A percentile compares a stretch with the other conserved stretches of the same genome.
phyloP scores from a whole-genome alignment of 345 rosid species.

The Mallotus nudiflorus region DNA sequence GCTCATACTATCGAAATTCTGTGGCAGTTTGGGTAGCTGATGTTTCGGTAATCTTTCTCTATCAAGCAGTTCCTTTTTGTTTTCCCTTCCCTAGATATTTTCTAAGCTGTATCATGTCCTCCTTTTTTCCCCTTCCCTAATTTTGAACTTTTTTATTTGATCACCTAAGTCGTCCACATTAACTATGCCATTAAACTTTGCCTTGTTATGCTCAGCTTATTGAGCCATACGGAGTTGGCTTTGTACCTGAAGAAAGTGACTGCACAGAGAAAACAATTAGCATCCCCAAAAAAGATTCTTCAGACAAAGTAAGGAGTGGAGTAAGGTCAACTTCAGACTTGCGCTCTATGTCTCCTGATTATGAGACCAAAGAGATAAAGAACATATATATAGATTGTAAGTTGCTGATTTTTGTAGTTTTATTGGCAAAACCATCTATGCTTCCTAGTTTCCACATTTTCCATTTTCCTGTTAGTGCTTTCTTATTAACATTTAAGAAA shows the following conservation, averaged over 20 bases:
- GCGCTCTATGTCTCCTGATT: conserved; percentile 63
- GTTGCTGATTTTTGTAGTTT: conserved; percentile 27
- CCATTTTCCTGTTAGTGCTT: background rate
- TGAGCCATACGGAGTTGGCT: conserved; percentile 68
- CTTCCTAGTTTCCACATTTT: conserved; percentile 6
- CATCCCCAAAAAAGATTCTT: conserved; percentile 46
- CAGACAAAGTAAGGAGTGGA: conserved; percentile 42
- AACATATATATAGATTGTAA: conserved; percentile 94
- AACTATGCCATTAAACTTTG: conserved; percentile 5
- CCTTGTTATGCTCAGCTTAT: conserved; percentile 50
- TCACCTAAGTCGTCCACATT: no score
- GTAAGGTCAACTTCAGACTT: conserved; percentile 37
- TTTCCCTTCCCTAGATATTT: background rate
- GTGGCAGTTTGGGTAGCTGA: conserved; percentile 94
- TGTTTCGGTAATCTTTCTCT: conserved; percentile 49
- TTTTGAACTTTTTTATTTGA: conserved; percentile 9
- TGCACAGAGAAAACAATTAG: conserved; percentile 43
- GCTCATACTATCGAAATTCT: conserved; percentile 75
- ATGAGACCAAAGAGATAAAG: conserved; percentile 77
- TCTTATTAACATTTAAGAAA: background rate
- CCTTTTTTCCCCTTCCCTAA: background rate
- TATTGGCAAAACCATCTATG: background rate
- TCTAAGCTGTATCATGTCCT: conserved; percentile 1
- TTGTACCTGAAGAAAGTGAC: conserved; percentile 43
- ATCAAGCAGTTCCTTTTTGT: background rate